phyloP scores from a whole-genome alignment of 768 basidiomycete genomes.

The Naganishia randhawae region DNA sequence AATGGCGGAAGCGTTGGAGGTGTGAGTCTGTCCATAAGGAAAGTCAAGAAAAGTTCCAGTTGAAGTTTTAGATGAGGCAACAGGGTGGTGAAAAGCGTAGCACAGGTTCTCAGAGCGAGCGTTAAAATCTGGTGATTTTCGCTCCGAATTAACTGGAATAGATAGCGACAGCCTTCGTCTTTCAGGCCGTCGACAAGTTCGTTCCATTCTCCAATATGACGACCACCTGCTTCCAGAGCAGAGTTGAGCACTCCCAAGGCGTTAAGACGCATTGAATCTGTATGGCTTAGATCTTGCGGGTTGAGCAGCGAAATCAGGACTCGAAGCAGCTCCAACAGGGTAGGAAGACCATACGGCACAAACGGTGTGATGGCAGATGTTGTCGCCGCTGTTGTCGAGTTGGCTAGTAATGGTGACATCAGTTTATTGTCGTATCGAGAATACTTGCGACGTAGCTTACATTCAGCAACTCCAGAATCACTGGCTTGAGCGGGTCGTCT shows the following conservation, averaged over 20 bases:
- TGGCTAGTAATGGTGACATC: not conserved
- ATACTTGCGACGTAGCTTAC: not conserved
- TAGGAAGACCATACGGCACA: slow-evolving; percentile 75
- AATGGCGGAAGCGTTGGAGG: slow-evolving; percentile 50
- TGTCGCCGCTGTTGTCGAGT: not conserved
- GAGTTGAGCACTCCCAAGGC: slow-evolving; percentile 82
- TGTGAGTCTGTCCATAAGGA: slow-evolving; percentile 84
- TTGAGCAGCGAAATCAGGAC: slow-evolving; percentile 93
- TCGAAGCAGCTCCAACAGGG: slow-evolving; percentile 83
- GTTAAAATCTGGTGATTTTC: slow-evolving; percentile 78
- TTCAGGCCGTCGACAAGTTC: slow-evolving; percentile 72
- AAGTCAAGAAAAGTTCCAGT: slow-evolving; percentile 89
- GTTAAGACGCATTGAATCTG: slow-evolving; percentile 87
- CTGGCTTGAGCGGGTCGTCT: not conserved
- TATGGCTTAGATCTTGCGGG: slow-evolving; percentile 89
- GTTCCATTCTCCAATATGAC: slow-evolving; percentile 69
- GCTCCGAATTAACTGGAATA: slow-evolving; percentile 92
- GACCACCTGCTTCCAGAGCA: slow-evolving; percentile 79
- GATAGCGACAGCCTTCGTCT: slow-evolving; percentile 89
- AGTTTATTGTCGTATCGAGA: too few species aligned
- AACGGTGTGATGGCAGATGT: slow-evolving; percentile 29
- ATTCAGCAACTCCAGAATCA: not conserved
- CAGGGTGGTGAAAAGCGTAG: slow-evolving; percentile 84
- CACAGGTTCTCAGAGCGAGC: slow-evolving; percentile 74
- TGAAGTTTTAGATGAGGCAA: slow-evolving; percentile 82